Conservation (phyloP, 2,329 filamentous ascomycete species). For the Stylonectria norvegica region DNA sequence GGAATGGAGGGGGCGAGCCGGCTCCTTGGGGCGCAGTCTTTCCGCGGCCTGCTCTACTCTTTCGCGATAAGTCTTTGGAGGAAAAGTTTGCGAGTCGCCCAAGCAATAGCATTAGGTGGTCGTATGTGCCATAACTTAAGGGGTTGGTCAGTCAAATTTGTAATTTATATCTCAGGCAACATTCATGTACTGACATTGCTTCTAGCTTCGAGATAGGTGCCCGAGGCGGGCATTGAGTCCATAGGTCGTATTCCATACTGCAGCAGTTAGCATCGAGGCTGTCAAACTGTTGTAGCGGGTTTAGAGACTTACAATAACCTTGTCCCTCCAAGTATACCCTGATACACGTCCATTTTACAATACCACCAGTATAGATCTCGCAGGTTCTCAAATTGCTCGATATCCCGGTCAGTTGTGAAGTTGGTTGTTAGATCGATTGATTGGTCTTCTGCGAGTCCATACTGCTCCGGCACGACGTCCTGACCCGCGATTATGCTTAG, state of each 20-base stretch:
- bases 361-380: slow-evolving; percentile 96
- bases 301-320: slow-evolving; percentile 67
- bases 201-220: slow-evolving; percentile 73
- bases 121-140: slow-evolving; percentile 76
- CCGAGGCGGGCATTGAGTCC: slow-evolving; percentile 85
- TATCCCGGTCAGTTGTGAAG: slow-evolving; percentile 54
- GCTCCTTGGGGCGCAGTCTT: slow-evolving; percentile 28
- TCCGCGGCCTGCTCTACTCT: slow-evolving; percentile 57
- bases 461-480: slow-evolving; percentile 36
- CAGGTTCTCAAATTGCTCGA: slow-evolving; percentile 75
- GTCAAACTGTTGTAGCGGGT: background rate
- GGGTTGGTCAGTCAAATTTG: slow-evolving; percentile 26
- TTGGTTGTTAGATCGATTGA: slow-evolving; percentile 20
- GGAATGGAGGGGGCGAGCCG: slow-evolving; percentile 45
- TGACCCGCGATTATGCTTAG: slow-evolving; percentile 41
- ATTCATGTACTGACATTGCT: slow-evolving; percentile 46
- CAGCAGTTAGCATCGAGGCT: slow-evolving; percentile 16
- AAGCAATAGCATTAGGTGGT: slow-evolving; percentile 80
- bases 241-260: slow-evolving; percentile 75
- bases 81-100: slow-evolving; percentile 77
- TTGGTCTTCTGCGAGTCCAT: slow-evolving; percentile 33
- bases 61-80: slow-evolving; percentile 72
- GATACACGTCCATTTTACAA: slow-evolving; percentile 88
- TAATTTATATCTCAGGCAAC: too few species aligned
- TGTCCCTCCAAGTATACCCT: slow-evolving; percentile 84